Evolutionary conservation across 1,284 basidiomycete genomes (phyloP).

Genomic region (Tranzscheliella williamsii): DNA sequence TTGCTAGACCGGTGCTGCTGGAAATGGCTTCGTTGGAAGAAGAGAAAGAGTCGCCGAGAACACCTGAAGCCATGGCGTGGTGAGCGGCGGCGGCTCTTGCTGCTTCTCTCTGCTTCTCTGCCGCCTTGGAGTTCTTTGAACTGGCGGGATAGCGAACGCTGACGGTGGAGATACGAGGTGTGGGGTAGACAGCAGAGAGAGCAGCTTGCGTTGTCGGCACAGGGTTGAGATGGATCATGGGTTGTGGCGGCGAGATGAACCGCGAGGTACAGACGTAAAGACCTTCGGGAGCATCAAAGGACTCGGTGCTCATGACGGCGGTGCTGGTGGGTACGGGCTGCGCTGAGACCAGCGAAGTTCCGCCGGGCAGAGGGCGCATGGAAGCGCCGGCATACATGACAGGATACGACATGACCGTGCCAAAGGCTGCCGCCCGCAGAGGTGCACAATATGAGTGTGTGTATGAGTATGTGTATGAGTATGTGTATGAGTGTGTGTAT

Average conservation of each 20-base stretch:
- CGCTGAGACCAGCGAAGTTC: constrained; percentile 17
- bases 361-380: constrained; percentile 19
- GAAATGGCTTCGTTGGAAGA: background rate
- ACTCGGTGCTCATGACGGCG: constrained; percentile 34
- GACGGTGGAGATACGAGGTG: constrained; percentile 33
- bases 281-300: constrained; percentile 48
- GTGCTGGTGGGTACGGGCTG: constrained; percentile 10
- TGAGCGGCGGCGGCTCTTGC: background rate
- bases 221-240: constrained; percentile 33
- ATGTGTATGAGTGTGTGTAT: background rate
- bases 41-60: constrained; percentile 1
- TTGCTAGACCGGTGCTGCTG: background rate
- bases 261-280: constrained; percentile 39
- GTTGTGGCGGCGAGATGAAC: constrained; percentile 27
- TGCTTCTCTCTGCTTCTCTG: constrained; percentile 2
- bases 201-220: constrained; percentile 18
- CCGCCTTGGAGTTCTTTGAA: constrained; percentile 10
- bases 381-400: constrained; percentile 15
- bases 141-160: constrained; percentile 19
- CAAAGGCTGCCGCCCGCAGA: background rate
- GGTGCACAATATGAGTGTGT: background rate
- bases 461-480: background rate
- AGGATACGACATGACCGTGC: constrained; percentile 12
- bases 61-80: background rate
- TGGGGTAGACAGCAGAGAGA: constrained; percentile 23